Conservation (phyloP, 129 eudicot species). For the Escallonia rubra region DNA sequence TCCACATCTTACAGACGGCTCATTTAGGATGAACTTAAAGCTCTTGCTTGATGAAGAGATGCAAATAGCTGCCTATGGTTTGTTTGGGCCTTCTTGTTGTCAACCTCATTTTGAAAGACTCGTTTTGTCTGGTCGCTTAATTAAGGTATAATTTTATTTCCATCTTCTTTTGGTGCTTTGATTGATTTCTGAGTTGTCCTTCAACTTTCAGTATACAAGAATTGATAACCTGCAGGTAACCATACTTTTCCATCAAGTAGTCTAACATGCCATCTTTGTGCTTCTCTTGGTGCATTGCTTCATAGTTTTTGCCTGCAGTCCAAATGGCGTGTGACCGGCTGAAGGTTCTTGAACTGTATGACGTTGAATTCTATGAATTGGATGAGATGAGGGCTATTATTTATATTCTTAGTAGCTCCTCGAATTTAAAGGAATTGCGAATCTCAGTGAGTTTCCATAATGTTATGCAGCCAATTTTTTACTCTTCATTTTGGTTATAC, state of each 20-base stretch:
- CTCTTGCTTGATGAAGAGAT: background rate
- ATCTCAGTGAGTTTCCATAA: background rate
- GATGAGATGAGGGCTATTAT: background rate
- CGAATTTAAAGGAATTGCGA: conserved; percentile 5
- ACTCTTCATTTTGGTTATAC: background rate
- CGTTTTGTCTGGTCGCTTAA: background rate
- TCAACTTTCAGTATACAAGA: too few species aligned
- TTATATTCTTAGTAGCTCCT: conserved; percentile 1
- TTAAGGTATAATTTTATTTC: background rate
- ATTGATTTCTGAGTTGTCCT: background rate
- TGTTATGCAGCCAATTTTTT: background rate
- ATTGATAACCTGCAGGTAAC: too few species aligned
- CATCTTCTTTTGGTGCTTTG: background rate
- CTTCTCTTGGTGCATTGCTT: background rate
- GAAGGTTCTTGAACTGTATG: conserved; percentile 2
- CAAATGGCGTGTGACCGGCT: background rate
- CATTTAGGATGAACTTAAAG: background rate
- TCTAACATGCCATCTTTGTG: background rate
- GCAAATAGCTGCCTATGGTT: background rate
- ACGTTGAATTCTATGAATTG: background rate
- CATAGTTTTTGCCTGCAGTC: conserved; percentile 2
- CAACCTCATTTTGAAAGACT: background rate
- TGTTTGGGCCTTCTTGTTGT: background rate
- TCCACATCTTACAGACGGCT: background rate
- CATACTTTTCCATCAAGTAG: too few species aligned